phyloP scores from a whole-genome alignment of 202 grass and related monocot genomes.

The Elaeis oleifera region DNA sequence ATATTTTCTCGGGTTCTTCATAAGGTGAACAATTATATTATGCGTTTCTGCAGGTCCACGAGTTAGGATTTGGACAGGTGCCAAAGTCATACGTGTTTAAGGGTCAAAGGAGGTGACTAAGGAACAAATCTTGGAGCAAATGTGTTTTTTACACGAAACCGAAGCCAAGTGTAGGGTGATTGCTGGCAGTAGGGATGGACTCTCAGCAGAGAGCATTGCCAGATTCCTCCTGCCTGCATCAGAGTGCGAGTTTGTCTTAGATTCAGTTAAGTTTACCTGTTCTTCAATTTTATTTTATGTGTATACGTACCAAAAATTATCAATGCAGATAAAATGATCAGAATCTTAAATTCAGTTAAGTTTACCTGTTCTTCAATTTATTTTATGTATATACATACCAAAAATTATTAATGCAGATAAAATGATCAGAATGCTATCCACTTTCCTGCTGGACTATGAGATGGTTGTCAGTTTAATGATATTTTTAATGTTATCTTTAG shows the following conservation, averaged over 20 bases:
- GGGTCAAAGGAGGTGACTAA: slow-evolving; percentile 76
- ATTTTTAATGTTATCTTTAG: no score
- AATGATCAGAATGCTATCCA: no score
- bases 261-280: slow-evolving; percentile 59
- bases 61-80: slow-evolving; percentile 78
- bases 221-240: slow-evolving; percentile 83
- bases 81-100: slow-evolving; percentile 92
- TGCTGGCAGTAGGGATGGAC: slow-evolving; percentile 58
- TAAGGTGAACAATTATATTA: no score
- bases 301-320: no score
- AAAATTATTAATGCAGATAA: no score
- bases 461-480: no score
- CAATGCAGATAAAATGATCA: no score
- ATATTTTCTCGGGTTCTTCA: no score
- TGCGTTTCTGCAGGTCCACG: slow-evolving; percentile 49
- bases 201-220: slow-evolving; percentile 66
- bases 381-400: no score
- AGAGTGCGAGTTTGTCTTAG: slow-evolving; percentile 85
- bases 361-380: neutral
- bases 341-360: slow-evolving; percentile 73
- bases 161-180: slow-evolving; percentile 76
- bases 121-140: slow-evolving; percentile 86
- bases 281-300: neutral
- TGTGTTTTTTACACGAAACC: slow-evolving; percentile 68
- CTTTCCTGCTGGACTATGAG: no score